phyloP scores from a whole-genome alignment of 2,329 filamentous ascomycete genomes.

The Ceratocystis destructans region DNA sequence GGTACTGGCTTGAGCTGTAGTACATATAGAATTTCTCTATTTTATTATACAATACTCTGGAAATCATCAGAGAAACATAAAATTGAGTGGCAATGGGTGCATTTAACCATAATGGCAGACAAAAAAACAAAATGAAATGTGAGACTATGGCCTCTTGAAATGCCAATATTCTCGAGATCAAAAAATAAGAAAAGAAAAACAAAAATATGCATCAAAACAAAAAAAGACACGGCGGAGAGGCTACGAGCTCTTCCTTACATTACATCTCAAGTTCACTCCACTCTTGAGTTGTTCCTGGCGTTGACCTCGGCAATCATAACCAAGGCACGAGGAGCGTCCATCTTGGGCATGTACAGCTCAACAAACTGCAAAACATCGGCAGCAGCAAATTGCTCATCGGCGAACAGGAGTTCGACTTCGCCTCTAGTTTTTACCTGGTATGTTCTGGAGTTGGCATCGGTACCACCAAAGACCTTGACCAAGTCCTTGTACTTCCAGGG shows the following conservation, averaged over 20 bases:
- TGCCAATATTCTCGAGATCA: background rate
- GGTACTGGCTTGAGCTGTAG: background rate
- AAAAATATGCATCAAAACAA: background rate
- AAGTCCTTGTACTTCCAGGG: slow-evolving; percentile 60
- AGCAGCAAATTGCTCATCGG: slow-evolving; percentile 48
- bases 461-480: slow-evolving; percentile 52
- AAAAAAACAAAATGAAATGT: background rate
- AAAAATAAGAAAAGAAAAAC: background rate
- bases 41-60: background rate
- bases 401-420: slow-evolving; percentile 52
- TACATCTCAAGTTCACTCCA: slow-evolving; percentile 22
- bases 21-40: background rate
- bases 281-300: slow-evolving; percentile 50
- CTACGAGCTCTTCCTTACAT: background rate
- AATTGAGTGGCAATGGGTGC: slow-evolving; percentile 1
- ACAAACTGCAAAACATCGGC: slow-evolving; percentile 52
- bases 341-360: slow-evolving; percentile 65
- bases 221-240: background rate
- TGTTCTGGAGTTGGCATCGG: slow-evolving; percentile 41
- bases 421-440: slow-evolving; percentile 56
- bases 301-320: slow-evolving; percentile 57
- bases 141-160: background rate
- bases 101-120: background rate
- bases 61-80: background rate
- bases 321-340: slow-evolving; percentile 61